Percentiles rank a stretch among this genome's conserved stretches.
phyloP scores from a whole-genome alignment of 2,329 filamentous ascomycete genomes.

The Cladosporium sp. region DNA sequence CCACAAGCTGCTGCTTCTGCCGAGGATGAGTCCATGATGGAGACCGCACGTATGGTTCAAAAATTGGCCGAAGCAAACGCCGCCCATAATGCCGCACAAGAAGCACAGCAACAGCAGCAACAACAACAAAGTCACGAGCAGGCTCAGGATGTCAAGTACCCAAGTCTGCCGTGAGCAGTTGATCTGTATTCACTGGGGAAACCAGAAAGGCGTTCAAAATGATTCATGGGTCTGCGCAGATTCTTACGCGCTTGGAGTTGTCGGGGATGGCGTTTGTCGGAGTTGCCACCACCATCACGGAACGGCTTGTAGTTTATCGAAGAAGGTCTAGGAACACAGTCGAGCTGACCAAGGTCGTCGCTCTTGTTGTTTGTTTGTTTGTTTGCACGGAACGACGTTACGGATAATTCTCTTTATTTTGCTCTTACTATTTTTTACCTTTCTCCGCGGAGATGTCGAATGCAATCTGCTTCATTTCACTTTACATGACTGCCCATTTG shows the following conservation, averaged over 20 bases:
- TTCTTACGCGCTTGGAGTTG: not conserved
- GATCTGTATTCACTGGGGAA: not conserved
- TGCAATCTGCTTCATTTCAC: not conserved
- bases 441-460: not conserved
- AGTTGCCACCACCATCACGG: not conserved
- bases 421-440: not conserved
- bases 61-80: conserved; percentile 24
- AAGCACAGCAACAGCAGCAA: not conserved
- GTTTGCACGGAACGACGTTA: conserved; percentile 3
- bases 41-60: conserved; percentile 29
- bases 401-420: not conserved
- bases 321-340: not conserved
- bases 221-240: not conserved
- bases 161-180: conserved; percentile 2
- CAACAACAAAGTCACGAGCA: not conserved
- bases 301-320: conserved; percentile 8
- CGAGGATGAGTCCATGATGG: conserved; percentile 20
- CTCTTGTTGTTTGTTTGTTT: not conserved
- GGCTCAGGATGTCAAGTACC: conserved; percentile 14
- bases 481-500: not conserved
- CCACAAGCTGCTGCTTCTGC: conserved; percentile 20
- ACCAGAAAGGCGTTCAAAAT: conserved; percentile 10
- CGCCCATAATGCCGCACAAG: conserved; percentile 12
- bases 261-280: conserved; percentile 13
- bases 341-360: conserved; percentile 3